Evolutionary conservation across 306 rosid species (phyloP).

Genomic region (Vigna radiata): DNA sequence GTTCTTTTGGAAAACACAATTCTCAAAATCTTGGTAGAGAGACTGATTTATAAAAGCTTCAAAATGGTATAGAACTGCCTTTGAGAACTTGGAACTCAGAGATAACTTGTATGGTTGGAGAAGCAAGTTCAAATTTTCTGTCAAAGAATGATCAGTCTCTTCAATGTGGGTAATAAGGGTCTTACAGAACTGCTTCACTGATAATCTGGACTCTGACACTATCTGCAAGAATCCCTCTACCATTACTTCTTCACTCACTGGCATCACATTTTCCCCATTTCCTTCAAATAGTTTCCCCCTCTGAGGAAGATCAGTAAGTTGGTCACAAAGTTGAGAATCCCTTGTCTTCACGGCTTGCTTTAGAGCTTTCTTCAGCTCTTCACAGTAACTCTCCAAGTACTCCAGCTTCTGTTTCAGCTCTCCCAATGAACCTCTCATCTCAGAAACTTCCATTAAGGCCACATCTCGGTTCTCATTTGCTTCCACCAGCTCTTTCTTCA

Average conservation of each 20-base stretch:
- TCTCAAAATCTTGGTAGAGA: conserved; percentile 89
- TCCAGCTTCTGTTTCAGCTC: conserved; percentile 88
- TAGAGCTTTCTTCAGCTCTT: conserved; percentile 87
- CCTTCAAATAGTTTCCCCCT: conserved; percentile 58
- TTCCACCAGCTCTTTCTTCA: conserved; percentile 77
- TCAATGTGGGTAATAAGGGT: conserved; percentile 75
- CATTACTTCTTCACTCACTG: conserved; percentile 82
- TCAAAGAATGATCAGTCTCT: conserved; percentile 66
- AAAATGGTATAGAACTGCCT: conserved; percentile 81
- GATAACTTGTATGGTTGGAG: conserved; percentile 84
- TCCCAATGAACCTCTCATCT: conserved; percentile 81
- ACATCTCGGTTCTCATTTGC: conserved; percentile 80
- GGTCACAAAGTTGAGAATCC: conserved; percentile 56
- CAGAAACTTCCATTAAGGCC: conserved; percentile 80
- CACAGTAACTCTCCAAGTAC: conserved; percentile 86
- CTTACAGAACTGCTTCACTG: conserved; percentile 90
- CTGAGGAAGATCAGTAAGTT: conserved; percentile 54
- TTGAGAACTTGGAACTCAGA: conserved; percentile 75
- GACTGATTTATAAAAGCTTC: conserved; percentile 86
- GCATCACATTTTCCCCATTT: conserved; percentile 64
- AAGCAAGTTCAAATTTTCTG: conserved; percentile 72
- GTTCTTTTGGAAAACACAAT: conserved; percentile 76
- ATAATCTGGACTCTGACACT: conserved; percentile 92
- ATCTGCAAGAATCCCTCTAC: conserved; percentile 95
- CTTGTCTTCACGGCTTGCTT: conserved; percentile 65